A percentile compares a stretch with the other conserved stretches of the same genome.
These are phyloP conservation scores for Suhomyces yuchorum DNA, from an alignment of 1,139 yeast genomes.

Conservation along the genomic window DNA sequence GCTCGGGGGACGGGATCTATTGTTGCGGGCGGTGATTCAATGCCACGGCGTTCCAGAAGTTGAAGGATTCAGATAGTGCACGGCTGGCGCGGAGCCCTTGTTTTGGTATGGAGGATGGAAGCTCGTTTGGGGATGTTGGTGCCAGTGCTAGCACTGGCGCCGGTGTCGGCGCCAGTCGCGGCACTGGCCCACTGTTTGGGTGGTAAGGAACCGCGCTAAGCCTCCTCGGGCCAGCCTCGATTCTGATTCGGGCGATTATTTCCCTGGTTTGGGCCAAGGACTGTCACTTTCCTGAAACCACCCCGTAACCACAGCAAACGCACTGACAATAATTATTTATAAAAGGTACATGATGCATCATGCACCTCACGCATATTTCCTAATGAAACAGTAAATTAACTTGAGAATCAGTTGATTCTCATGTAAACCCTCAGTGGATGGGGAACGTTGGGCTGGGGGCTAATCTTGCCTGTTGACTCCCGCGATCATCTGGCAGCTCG, in stretches of 20 bases:
- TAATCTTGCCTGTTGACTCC: neutral
- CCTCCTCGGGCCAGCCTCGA: slow-evolving; percentile 1
- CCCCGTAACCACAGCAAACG: neutral
- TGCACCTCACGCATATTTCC: slow-evolving; percentile 10
- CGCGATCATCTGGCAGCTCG: neutral
- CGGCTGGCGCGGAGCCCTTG: neutral
- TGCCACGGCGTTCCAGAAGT: slow-evolving; percentile 3
- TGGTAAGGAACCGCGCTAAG: neutral
- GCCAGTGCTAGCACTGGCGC: no score
- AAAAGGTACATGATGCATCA: neutral
- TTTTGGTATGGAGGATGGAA: neutral
- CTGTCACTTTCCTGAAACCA: slow-evolving; percentile 4
- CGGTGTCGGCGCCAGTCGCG: no score
- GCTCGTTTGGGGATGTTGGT: no score
- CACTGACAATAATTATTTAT: neutral
- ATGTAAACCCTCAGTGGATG: neutral
- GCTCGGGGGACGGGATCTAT: neutral
- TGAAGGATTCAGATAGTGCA: neutral
- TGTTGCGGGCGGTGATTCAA: neutral
- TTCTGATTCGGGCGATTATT: slow-evolving; percentile 3
- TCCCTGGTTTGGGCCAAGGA: slow-evolving; percentile 1
- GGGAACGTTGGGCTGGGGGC: neutral
- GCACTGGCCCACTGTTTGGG: no score
- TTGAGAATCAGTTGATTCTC: neutral
- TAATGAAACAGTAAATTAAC: slow-evolving; percentile 7